These are phyloP conservation scores for Diaporthe humulicola DNA, from an alignment of 2,329 filamentous ascomycete genomes.

Conservation along the genomic window DNA sequence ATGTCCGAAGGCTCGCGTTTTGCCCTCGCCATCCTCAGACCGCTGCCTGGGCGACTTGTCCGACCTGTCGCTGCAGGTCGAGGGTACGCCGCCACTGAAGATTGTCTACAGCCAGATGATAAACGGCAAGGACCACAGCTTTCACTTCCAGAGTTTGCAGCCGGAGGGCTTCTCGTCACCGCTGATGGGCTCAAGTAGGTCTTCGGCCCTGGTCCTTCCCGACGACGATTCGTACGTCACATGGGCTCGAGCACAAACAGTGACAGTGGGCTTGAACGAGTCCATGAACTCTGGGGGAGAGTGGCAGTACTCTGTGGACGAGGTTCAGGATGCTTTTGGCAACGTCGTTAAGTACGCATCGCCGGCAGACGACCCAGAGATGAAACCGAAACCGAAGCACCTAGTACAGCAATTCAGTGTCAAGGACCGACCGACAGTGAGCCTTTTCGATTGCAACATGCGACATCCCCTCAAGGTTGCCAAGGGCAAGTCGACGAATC, in stretches of 20 bases:
- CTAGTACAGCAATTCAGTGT: conserved; percentile 85
- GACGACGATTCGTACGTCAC: conserved; percentile 74
- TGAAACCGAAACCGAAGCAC: conserved; percentile 69
- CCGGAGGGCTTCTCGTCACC: conserved; percentile 88
- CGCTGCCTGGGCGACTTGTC: conserved; percentile 92
- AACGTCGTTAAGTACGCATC: conserved; percentile 84
- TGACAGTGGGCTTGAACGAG: conserved; percentile 90
- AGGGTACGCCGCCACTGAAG: conserved; percentile 90
- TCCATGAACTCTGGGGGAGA: conserved; percentile 83
- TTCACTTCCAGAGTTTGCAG: conserved; percentile 93
- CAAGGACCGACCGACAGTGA: conserved; percentile 84
- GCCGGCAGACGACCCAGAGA: conserved; percentile 76
- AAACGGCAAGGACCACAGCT: conserved; percentile 85
- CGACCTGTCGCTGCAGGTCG: conserved; percentile 84
- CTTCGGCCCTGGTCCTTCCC: conserved; percentile 68
- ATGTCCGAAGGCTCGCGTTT: conserved; percentile 85
- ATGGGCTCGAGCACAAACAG: conserved; percentile 83
- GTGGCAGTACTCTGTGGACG: conserved; percentile 92
- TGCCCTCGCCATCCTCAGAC: conserved; percentile 70
- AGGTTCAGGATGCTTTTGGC: conserved; percentile 91
- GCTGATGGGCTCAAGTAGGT: conserved; percentile 71
- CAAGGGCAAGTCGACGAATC: conserved; percentile 74
- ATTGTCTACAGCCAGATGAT: conserved; percentile 92
- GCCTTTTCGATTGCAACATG: conserved; percentile 81
- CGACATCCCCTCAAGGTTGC: conserved; percentile 87